Evolutionary conservation across 306 rosid genomes (phyloP).

Genomic region (Rosa chinensis): DNA sequence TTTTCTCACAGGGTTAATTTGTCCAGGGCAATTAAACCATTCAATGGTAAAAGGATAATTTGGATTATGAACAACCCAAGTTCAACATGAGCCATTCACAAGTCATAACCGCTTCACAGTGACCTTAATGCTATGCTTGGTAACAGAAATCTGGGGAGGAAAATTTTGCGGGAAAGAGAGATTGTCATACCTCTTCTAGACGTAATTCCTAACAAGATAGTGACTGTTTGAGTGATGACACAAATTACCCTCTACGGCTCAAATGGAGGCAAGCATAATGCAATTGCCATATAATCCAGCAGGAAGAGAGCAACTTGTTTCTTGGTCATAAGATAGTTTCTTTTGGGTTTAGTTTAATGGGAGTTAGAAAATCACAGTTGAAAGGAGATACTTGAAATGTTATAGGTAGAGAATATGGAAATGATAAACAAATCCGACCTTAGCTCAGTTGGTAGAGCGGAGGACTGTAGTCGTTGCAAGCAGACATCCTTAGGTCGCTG

Average conservation of each 20-base stretch:
- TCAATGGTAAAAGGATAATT: neutral
- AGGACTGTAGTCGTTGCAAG: slow-evolving; percentile 27
- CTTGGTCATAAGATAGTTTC: no score
- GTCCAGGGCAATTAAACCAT: neutral
- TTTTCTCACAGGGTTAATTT: neutral
- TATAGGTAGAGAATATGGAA: no score
- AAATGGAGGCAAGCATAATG: neutral
- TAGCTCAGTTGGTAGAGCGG: slow-evolving; percentile 45
- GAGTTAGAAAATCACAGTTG: no score
- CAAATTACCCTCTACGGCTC: no score
- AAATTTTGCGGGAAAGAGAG: neutral
- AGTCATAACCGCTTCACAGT: neutral
- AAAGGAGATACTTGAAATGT: no score
- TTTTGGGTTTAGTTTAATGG: neutral
- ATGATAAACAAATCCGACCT: neutral
- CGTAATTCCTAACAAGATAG: neutral
- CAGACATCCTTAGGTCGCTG: slow-evolving; percentile 39
- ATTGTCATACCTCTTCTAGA: neutral
- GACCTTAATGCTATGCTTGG: neutral
- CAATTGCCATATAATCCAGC: neutral
- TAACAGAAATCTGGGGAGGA: neutral
- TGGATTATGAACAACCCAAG: neutral
- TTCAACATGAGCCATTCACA: neutral
- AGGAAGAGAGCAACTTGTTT: neutral
- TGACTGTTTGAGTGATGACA: neutral